A percentile compares a stretch with the other conserved stretches of the same genome.
Evolutionary conservation across 495 filamentous ascomycete species (phyloP).

Genomic region (Podospora didyma): DNA sequence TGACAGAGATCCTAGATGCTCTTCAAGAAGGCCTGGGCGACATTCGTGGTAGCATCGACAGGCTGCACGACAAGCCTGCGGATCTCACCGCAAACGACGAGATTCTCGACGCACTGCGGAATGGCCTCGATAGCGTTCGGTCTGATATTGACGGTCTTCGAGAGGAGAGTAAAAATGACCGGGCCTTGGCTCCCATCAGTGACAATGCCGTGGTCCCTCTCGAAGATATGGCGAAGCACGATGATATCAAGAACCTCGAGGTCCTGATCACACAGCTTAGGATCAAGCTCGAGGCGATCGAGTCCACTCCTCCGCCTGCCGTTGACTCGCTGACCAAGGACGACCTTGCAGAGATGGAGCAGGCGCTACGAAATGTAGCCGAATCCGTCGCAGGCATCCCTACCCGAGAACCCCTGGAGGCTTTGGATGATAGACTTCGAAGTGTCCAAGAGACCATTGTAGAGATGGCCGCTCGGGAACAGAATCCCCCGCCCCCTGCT

Average conservation of each 20-base stretch:
- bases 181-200: conserved; percentile 44
- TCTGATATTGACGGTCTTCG: conserved; percentile 76
- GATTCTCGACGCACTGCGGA: conserved; percentile 79
- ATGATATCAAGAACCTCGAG: conserved; percentile 81
- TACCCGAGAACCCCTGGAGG: conserved; percentile 20
- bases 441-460: conserved; percentile 36
- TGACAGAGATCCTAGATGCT: conserved; percentile 74
- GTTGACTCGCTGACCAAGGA: conserved; percentile 40
- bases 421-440: conserved; percentile 21
- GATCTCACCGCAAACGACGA: conserved; percentile 79
- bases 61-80: conserved; percentile 69
- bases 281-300: conserved; percentile 77
- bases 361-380: conserved; percentile 45
- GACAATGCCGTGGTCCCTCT: conserved; percentile 31
- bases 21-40: conserved; percentile 76
- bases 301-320: conserved; percentile 50
- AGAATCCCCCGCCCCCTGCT: conserved; percentile 10
- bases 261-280: conserved; percentile 74
- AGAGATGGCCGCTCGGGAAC: conserved; percentile 22
- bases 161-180: conserved; percentile 43
- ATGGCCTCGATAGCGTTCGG: conserved; percentile 66
- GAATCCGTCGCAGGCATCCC: conserved; percentile 61
- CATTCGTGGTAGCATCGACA: conserved; percentile 71
- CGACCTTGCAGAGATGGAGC: conserved; percentile 35
- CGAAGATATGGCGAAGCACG: conserved; percentile 49